Evolutionary conservation across 805 yeast genomes (phyloP).

Genomic region (Yamadazyma olivae): DNA sequence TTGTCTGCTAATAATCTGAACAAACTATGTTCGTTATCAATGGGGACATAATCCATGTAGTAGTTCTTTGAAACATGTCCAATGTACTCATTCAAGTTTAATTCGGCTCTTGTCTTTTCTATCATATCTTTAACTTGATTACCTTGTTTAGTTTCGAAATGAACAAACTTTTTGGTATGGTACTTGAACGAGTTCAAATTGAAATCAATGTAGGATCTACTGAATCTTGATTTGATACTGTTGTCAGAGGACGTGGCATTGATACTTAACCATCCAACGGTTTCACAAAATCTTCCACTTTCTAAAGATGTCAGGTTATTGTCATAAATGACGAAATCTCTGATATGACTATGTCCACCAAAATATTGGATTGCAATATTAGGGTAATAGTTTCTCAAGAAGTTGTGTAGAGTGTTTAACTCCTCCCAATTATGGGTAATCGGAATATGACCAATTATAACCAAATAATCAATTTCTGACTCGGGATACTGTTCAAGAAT

Average conservation of each 20-base stretch:
- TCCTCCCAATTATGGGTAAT: conserved; percentile 52
- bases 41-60: conserved; percentile 64
- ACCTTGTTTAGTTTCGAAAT: conserved; percentile 61
- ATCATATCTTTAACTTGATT: conserved; percentile 44
- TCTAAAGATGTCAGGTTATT: conserved; percentile 71
- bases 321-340: conserved; percentile 78
- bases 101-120: conserved; percentile 35
- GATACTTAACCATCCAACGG: conserved; percentile 79
- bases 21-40: conserved; percentile 46
- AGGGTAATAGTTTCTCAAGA: conserved; percentile 59
- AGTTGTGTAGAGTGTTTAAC: conserved; percentile 42
- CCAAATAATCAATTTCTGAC: conserved; percentile 55
- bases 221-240: conserved; percentile 21
- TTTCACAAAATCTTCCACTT: conserved; percentile 91
- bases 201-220: conserved; percentile 80
- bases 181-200: conserved; percentile 65
- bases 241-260: conserved; percentile 15
- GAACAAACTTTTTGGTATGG: conserved; percentile 38
- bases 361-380: conserved; percentile 71
- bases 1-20: conserved; percentile 55
- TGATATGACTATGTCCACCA: conserved; percentile 92
- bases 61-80: conserved; percentile 71
- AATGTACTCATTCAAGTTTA: conserved; percentile 52
- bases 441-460: conserved; percentile 81
- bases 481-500: conserved; percentile 27